Evolutionary conservation across 2,329 filamentous ascomycete genomes (phyloP).

Genomic region (Gliomastix tumulicola): DNA sequence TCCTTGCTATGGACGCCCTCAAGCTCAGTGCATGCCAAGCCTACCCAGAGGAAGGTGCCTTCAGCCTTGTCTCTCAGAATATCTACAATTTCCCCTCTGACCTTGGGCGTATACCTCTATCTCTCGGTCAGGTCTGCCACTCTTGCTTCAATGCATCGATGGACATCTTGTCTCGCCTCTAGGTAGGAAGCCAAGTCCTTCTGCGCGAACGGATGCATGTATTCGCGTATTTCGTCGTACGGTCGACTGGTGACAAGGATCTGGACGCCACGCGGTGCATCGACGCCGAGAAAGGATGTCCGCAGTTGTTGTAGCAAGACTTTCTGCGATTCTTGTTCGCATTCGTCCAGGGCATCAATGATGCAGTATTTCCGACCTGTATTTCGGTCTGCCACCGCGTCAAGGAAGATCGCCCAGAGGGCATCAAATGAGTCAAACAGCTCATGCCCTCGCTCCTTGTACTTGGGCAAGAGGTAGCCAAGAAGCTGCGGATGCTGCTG

Average conservation of each 20-base stretch:
- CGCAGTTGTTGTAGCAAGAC: slow-evolving; percentile 8
- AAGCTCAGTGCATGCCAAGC: slow-evolving; percentile 12
- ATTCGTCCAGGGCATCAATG: slow-evolving; percentile 13
- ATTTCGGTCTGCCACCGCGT: slow-evolving; percentile 5
- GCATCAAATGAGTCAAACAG: slow-evolving; percentile 13
- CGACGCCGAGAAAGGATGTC: slow-evolving; percentile 5
- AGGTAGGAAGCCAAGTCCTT: slow-evolving; percentile 12
- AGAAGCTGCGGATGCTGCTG: slow-evolving; percentile 10
- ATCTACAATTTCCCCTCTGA: slow-evolving; percentile 7
- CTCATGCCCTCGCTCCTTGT: slow-evolving; percentile 5
- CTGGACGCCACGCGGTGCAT: slow-evolving; percentile 2
- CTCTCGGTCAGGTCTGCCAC: neutral
- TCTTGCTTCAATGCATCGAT: neutral
- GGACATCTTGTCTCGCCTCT: slow-evolving; percentile 4
- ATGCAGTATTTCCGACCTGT: slow-evolving; percentile 12
- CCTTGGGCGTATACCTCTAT: neutral
- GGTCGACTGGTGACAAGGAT: slow-evolving; percentile 12
- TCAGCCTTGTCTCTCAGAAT: slow-evolving; percentile 12
- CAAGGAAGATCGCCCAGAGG: slow-evolving; percentile 11
- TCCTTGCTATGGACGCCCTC: slow-evolving; percentile 10
- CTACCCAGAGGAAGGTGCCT: slow-evolving; percentile 15
- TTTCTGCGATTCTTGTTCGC: slow-evolving; percentile 8
- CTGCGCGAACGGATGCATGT: slow-evolving; percentile 9
- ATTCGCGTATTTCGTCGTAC: slow-evolving; percentile 7
- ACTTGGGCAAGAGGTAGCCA: slow-evolving; percentile 10